Evolutionary conservation across 2,329 filamentous ascomycete genomes (phyloP), one percentile per base, ranked within the genome.

Genomic region (Mariannaea sp.): DNA sequence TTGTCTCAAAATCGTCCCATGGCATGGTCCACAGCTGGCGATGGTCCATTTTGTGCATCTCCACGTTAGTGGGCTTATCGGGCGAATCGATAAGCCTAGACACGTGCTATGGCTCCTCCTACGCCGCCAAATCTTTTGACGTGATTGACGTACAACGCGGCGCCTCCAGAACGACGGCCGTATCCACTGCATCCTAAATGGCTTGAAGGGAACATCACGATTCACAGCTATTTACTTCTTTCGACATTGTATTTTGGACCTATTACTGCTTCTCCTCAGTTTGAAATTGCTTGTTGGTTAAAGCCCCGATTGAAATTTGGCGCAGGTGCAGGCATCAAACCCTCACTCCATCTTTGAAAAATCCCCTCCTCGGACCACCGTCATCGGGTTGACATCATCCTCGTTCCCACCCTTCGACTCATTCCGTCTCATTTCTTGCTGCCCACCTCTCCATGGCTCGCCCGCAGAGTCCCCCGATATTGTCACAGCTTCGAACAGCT

Each of bases 401-500:
- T 42, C 41, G 57, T 50, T 58, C 22, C 43, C 22, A 29, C 43
- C 22, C 24, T 12, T 17, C 33, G 30, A 6, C 24, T 41, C 8
- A 24, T 14, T 46, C 30, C 33, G 56, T 36, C 53, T 19, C 8
- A 22, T 42, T 41, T 19, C 16, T 20, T 42, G 22, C 47, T 32
- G 46, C 27, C 19, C 38, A 24, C 57, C 53, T 53, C 59, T 56
- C 64, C 62, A 87, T 86, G 84, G 80, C 80, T 65, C 76, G 77
- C 63, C 71, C 77, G 53, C 76, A 78, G 60, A 76, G 70, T 51
- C 77, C 80, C 44, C 76, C 81, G 47, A 79, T 85, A 60, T 73
- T 86, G 44, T 72, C 78, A 50, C 80, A 84, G 68, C 75, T 88
- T 50, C 78, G 78, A 58, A 80, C 75, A 63, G 80, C 85, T 8